phyloP scores from a whole-genome alignment of 305 asterid genomes.

The Striga hermonthica region DNA sequence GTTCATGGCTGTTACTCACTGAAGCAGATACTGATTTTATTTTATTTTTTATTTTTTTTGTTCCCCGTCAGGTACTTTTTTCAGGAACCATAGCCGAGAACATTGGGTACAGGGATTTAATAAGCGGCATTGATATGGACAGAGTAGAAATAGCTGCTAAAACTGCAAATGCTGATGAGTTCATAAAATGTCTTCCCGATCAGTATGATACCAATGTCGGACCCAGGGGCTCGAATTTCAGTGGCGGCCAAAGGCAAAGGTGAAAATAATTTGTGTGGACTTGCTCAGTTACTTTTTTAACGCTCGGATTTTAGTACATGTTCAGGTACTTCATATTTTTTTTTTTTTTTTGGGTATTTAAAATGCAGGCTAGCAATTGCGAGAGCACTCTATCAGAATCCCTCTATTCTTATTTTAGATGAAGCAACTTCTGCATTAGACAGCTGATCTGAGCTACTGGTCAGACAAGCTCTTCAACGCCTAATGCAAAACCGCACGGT shows the following conservation, averaged over 20 bases:
- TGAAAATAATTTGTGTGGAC: slow-evolving; percentile 17
- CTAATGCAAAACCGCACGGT: slow-evolving; percentile 79
- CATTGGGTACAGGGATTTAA: slow-evolving; percentile 80
- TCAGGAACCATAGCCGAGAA: slow-evolving; percentile 85
- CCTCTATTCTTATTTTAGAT: slow-evolving; percentile 82
- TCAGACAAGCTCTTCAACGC: slow-evolving; percentile 79
- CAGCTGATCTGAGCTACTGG: slow-evolving; percentile 75
- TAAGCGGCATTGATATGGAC: slow-evolving; percentile 67
- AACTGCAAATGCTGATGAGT: slow-evolving; percentile 88
- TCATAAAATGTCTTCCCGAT: slow-evolving; percentile 61
- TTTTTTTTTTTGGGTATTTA: slow-evolving; percentile 4
- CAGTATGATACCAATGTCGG: slow-evolving; percentile 68
- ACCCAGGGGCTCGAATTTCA: slow-evolving; percentile 80
- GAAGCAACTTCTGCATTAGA: slow-evolving; percentile 98
- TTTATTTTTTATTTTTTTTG: not conserved
- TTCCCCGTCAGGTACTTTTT: slow-evolving; percentile 58
- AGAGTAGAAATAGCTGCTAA: slow-evolving; percentile 73
- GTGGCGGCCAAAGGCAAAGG: slow-evolving; percentile 98
- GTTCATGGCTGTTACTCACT: slow-evolving; percentile 1
- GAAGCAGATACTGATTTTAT: slow-evolving; percentile 9
- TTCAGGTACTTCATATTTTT: too few species aligned
- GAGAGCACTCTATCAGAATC: slow-evolving; percentile 83
- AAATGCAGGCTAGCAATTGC: slow-evolving; percentile 81
- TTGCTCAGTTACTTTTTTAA: not conserved
- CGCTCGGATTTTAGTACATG: not conserved